Percentiles rank a stretch among this genome's conserved stretches.
Conservation (phyloP, 805 yeast species). For the Wickerhamomyces subpelliculosus region DNA sequence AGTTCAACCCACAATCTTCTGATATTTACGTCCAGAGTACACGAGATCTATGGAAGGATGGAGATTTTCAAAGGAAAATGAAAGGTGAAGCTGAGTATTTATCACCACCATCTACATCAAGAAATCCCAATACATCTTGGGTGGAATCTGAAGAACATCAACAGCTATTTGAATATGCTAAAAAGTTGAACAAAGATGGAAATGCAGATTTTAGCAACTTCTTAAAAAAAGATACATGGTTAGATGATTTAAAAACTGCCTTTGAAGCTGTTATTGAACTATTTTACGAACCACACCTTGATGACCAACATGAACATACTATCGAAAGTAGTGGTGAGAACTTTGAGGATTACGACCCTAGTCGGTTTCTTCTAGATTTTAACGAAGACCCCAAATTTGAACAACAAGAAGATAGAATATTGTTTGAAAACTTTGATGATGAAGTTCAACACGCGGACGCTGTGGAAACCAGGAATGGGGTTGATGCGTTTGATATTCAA, state of each 20-base stretch:
- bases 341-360: constrained; percentile 1
- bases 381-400: constrained; percentile 5
- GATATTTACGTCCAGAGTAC: constrained; percentile 37
- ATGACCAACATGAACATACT: background rate
- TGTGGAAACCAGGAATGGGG: background rate
- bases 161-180: constrained; percentile 25
- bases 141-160: constrained; percentile 32
- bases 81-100: constrained; percentile 29
- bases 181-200: constrained; percentile 8
- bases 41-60: constrained; percentile 53
- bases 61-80: constrained; percentile 40
- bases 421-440: constrained; percentile 3
- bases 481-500: background rate
- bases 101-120: constrained; percentile 17
- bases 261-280: constrained; percentile 25
- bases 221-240: constrained; percentile 17
- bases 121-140: constrained; percentile 31
- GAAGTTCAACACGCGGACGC: constrained; percentile 3
- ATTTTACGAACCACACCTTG: constrained; percentile 21
- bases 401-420: constrained; percentile 3
- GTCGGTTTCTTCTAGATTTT: constrained; percentile 5
- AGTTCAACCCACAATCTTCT: constrained; percentile 9
- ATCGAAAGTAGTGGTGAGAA: background rate
- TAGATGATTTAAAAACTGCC: constrained; percentile 21
- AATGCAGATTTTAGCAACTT: constrained; percentile 13